These are phyloP conservation scores for Botryotinia narcissicola DNA, from an alignment of 2,329 filamentous ascomycete species.

Conservation along the genomic window DNA sequence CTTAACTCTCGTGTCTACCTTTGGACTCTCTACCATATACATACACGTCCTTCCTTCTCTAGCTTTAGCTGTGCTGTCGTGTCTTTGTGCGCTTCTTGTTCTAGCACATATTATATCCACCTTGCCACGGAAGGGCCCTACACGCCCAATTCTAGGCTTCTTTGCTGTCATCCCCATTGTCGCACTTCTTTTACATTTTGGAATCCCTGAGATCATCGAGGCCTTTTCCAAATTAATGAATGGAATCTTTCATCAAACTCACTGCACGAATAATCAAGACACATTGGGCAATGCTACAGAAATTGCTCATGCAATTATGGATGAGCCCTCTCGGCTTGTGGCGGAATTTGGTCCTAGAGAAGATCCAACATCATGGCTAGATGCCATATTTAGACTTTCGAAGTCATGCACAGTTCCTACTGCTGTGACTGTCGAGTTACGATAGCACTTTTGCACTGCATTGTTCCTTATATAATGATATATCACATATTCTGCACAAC, in stretches of 20 bases:
- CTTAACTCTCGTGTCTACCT: conserved; percentile 15
- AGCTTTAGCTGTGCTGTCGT: not conserved
- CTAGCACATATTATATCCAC: not conserved
- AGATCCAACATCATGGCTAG: not conserved
- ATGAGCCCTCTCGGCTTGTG: conserved; percentile 16
- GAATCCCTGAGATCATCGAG: not conserved
- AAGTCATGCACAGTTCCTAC: not conserved
- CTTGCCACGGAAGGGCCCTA: not conserved
- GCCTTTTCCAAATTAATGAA: not conserved
- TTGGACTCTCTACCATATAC: conserved; percentile 16
- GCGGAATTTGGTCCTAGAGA: conserved; percentile 16
- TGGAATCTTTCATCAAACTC: not conserved
- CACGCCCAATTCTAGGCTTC: not conserved
- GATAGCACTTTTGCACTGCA: not conserved
- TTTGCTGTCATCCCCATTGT: conserved; percentile 8
- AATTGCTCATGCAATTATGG: not conserved
- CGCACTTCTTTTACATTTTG: conserved; percentile 9
- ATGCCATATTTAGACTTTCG: not conserved
- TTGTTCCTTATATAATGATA: not conserved
- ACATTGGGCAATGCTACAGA: not conserved
- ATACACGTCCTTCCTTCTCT: not conserved
- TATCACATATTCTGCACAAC: not conserved
- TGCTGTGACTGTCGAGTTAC: not conserved
- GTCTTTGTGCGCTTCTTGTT: conserved; percentile 13
- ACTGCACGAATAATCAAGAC: not conserved